Conservation (phyloP, 2,329 filamentous ascomycete genomes). For the Pezicula radicicola region DNA sequence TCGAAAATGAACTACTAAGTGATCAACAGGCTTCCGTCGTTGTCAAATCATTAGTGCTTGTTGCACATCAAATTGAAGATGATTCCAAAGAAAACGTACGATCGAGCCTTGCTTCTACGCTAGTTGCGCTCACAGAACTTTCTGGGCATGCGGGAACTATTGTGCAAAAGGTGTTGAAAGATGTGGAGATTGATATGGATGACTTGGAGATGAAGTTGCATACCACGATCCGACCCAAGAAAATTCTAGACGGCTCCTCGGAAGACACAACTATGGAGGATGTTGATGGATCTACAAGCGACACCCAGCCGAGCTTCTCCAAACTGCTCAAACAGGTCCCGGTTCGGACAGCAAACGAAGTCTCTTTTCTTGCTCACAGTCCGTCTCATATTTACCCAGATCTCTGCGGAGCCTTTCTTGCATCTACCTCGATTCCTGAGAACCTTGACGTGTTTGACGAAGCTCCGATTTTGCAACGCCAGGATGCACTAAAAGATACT, state of each 20-base stretch:
- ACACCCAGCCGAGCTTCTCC: conserved; percentile 26
- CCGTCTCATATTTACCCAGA: conserved; percentile 53
- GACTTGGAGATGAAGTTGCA: conserved; percentile 73
- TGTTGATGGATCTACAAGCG: conserved; percentile 18
- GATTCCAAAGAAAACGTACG: conserved; percentile 55
- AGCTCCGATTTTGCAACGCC: conserved; percentile 50
- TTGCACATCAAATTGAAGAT: conserved; percentile 55
- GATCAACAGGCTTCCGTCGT: conserved; percentile 62
- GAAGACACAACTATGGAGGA: conserved; percentile 51
- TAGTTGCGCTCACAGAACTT: conserved; percentile 64
- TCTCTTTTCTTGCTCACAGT: conserved; percentile 50
- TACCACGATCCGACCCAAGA: conserved; percentile 59
- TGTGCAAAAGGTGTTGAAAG: conserved; percentile 65
- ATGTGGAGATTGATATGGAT: conserved; percentile 69
- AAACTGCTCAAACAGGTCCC: conserved; percentile 23
- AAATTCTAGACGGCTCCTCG: conserved; percentile 44
- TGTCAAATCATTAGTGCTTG: conserved; percentile 62
- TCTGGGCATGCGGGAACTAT: conserved; percentile 56
- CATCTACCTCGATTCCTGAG: conserved; percentile 43
- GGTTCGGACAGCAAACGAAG: conserved; percentile 32
- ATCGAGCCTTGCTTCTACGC: conserved; percentile 60
- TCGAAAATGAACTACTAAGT: conserved; percentile 57
- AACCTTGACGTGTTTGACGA: conserved; percentile 38
- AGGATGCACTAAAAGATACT: conserved; percentile 53
- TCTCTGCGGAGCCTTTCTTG: conserved; percentile 56